Evolutionary conservation across 345 rosid species (phyloP).

Genomic region (Limnanthes douglasii): DNA sequence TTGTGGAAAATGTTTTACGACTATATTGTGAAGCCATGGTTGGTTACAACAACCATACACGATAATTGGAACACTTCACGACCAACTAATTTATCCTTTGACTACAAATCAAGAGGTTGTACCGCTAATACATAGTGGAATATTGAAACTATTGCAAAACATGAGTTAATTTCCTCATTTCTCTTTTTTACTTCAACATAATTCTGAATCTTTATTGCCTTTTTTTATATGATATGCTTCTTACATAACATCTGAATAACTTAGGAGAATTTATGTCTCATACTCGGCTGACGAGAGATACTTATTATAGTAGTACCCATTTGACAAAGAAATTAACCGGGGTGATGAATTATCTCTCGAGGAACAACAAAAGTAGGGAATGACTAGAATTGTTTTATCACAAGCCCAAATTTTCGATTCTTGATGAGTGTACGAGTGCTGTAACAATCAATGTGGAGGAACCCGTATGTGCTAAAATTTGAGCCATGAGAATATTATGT

Average conservation of each 20-base stretch:
- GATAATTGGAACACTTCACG: conserved; percentile 61
- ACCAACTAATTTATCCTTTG: conserved; percentile 74
- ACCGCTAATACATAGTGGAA: conserved; percentile 35
- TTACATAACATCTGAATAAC: too few relatives aligned
- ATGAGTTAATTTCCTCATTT: conserved; percentile 20
- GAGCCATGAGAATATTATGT: conserved; percentile 77
- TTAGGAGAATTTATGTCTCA: not conserved
- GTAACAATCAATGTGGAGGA: conserved; percentile 82
- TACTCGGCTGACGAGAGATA: conserved; percentile 53
- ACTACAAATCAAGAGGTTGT: conserved; percentile 37
- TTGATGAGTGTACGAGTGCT: conserved; percentile 85
- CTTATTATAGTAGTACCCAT: conserved; percentile 57
- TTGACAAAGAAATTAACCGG: conserved; percentile 57
- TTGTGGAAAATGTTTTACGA: conserved; percentile 74
- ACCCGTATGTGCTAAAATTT: conserved; percentile 60
- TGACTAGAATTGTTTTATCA: conserved; percentile 76
- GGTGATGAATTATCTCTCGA: conserved; percentile 68
- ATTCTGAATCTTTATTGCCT: not conserved
- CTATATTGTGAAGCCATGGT: conserved; percentile 65
- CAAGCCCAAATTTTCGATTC: conserved; percentile 79
- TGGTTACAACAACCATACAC: conserved; percentile 75
- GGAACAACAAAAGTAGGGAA: conserved; percentile 73
- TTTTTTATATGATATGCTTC: not conserved
- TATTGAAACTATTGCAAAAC: conserved; percentile 60
- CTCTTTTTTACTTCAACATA: not conserved